Evolutionary conservation across 345 rosid species (phyloP).

Genomic region (Arabidopsis suecica): DNA sequence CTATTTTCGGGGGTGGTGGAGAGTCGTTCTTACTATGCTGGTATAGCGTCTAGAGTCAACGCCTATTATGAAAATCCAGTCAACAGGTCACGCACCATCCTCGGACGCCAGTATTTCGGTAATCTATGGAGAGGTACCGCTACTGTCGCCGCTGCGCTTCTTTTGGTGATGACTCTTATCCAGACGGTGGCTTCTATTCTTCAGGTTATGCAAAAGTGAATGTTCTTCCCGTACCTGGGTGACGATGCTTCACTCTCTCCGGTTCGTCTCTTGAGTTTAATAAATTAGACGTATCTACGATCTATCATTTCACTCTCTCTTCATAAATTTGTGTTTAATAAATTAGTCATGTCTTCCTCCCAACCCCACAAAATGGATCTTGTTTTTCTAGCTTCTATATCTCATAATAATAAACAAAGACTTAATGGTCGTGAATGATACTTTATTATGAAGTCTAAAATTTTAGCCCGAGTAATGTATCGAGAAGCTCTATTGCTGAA

Average conservation of each 20-base stretch:
- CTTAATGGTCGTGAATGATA: too few species aligned
- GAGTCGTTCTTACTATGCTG: background rate
- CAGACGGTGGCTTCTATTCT: conserved; percentile 21
- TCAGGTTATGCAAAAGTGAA: background rate
- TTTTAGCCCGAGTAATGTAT: too few species aligned
- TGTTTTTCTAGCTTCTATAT: too few species aligned
- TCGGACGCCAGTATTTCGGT: conserved; percentile 29
- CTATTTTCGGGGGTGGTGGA: background rate
- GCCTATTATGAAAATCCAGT: background rate
- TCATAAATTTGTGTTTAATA: too few species aligned
- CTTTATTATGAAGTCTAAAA: too few species aligned
- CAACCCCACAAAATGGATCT: too few species aligned
- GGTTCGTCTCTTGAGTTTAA: background rate
- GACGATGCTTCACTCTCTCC: background rate
- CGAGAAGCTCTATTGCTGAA: too few species aligned
- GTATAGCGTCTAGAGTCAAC: background rate
- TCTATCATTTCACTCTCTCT: too few species aligned
- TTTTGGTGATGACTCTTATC: conserved; percentile 15
- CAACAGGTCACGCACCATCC: conserved; percentile 5
- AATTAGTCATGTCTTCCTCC: too few species aligned
- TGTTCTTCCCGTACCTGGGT: background rate
- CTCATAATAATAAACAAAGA: too few species aligned
- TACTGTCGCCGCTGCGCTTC: background rate
- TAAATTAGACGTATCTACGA: background rate
- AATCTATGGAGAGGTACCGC: conserved; percentile 39